Base-by-base conservation (phyloP, 805 yeast species). In the Lipomyces mesembrius region DNA sequence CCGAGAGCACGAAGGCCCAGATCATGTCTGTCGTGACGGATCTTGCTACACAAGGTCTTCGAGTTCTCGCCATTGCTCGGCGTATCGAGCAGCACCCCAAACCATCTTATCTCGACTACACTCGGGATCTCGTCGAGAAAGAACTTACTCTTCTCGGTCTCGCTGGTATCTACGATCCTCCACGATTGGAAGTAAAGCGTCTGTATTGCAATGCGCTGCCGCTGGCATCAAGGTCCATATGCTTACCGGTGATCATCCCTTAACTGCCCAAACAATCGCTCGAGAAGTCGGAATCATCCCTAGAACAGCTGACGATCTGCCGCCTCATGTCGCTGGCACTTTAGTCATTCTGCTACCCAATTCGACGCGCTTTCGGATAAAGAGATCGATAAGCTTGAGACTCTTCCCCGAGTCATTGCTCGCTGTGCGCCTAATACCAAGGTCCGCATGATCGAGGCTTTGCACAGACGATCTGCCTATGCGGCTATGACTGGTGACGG, bases 401-500 rank as follows among this genome's bases (percentile, higher is more conserved):
- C 87, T 8, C 79, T 89, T 60, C 94, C 94, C 1, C 80, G 89
- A 61, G 95, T 89, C 35, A 86, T 90, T 78, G 95, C 95, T 3
- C 82, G 95, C 69, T 90, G 94, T 79, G 90, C 94, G 3, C 95
- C 94, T 2, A 88, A 87, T 75, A 89, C 93, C 27, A 89, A 90
- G 76, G 94, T 89, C 20, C 82, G 92, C 70, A 87, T 90, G 88
- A 88, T 90, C 73, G 92, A 89, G 62, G 93, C 94, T 0, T 83
- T 80, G 72, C 92, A 83, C 80, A 87, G 84, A 74, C 85, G 85
- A 77, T 78, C 82, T 69, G 80, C 87, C 75, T 83, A 87, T 77
- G 83, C 88, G 78, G 94, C 94, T 22, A 90, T 89, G 94, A 88
- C 92, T 35, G 92, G 92, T 69, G 94, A 89, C 76, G 94, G 94